These are phyloP conservation scores for Aspergillus pseudoterreus DNA, from an alignment of 2,329 filamentous ascomycete species.

Conservation along the genomic window DNA sequence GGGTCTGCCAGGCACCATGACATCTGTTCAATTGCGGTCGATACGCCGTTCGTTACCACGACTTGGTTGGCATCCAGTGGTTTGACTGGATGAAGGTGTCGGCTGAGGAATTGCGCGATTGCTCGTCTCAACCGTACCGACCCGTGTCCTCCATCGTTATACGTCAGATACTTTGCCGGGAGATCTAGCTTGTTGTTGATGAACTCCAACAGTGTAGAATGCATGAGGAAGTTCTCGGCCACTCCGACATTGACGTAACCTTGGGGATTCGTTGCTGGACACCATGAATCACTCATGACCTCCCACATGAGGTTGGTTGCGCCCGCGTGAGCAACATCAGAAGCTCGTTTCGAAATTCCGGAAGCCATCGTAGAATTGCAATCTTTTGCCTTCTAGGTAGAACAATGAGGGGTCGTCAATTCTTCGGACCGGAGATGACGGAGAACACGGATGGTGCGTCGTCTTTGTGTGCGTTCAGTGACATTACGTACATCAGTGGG, in stretches of 20 bases:
- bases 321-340: slow-evolving; percentile 7
- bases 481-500: background rate
- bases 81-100: slow-evolving; percentile 24
- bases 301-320: slow-evolving; percentile 37
- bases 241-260: slow-evolving; percentile 52
- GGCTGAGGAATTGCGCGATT: slow-evolving; percentile 31
- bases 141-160: slow-evolving; percentile 35
- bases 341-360: slow-evolving; percentile 14
- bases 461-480: background rate
- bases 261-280: slow-evolving; percentile 30
- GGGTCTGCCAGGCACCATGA: slow-evolving; percentile 30
- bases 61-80: slow-evolving; percentile 26
- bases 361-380: background rate
- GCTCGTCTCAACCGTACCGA: slow-evolving; percentile 22
- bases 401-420: too few relatives aligned
- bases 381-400: background rate
- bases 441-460: background rate
- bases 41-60: slow-evolving; percentile 34
- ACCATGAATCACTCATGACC: slow-evolving; percentile 45
- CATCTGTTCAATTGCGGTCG: slow-evolving; percentile 33
- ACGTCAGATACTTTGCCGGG: slow-evolving; percentile 31
- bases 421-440: background rate
- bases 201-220: slow-evolving; percentile 43
- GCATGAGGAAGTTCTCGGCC: slow-evolving; percentile 54
- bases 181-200: slow-evolving; percentile 36